Base-by-base conservation (phyloP, 1,284 basidiomycete genomes). In the Coniferiporia weirii region DNA sequence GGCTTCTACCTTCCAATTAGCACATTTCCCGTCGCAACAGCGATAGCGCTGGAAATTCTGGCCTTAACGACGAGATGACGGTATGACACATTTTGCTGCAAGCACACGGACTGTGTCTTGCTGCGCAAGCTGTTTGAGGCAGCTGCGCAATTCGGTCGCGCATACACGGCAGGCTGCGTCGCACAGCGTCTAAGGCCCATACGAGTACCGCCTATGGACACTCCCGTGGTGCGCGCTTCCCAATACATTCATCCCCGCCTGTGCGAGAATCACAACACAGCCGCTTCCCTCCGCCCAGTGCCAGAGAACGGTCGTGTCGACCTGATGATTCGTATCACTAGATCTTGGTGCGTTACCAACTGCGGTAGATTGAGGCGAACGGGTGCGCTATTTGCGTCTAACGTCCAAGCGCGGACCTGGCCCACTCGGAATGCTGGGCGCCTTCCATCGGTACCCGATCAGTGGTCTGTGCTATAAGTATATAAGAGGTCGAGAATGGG, bases 331-430 rank as follows among this genome's bases (percentile, higher is more conserved):
- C 19, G 56, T 19, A 52, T 52, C 44, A 47, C 40, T 27, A 22
- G 43, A 52, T 46, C 43, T 58, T 20, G 38, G 50, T n/a, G 32
- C 40, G 56, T 52, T 46, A 40, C 40, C 35, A 52, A 58, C 43
- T 52, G 51, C 51, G 50, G 56, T 22, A 52, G 51, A 58, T 58
- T 58, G 56, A 52, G 50, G 44, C 15, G 48, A 51, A 36, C 22
- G 43, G 36, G 40, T 46, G 38, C 19, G 32, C 51, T 40, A 46
- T 44, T 52, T 52, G 27, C 36, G 43, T 45, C 44, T 45, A 53
- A 34, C 46, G 44, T 38, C 15, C 43, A 40, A 58, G 51, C 20
- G 22, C n/a, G 27, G 56, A 22, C 34, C 50, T 48, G 51, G 48
- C 35, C 56, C 43, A 52, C 38, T 58, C 36, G 35, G 32, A 52